These are phyloP conservation scores for Cladosporium halotolerans DNA, from an alignment of 2,329 filamentous ascomycete genomes.

Conservation along the genomic window DNA sequence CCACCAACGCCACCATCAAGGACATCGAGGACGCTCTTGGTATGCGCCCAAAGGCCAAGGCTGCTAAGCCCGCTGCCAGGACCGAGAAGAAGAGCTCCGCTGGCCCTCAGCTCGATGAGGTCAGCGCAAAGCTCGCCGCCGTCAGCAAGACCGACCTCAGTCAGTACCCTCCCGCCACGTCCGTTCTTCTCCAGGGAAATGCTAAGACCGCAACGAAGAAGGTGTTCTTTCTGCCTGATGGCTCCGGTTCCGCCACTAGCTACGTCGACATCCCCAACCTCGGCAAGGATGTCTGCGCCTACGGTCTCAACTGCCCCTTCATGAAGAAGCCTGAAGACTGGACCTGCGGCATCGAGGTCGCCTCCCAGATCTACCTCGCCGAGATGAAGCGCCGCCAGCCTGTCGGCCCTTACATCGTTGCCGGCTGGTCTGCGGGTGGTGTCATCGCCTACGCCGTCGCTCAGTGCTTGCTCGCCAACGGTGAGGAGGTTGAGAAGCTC, in stretches of 20 bases:
- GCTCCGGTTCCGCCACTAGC: conserved; percentile 57
- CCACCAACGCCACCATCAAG: conserved; percentile 56
- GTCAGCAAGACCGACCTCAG: conserved; percentile 34
- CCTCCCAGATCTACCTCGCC: conserved; percentile 58
- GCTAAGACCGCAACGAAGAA: conserved; percentile 51
- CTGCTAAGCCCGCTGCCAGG: conserved; percentile 24
- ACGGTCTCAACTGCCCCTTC: conserved; percentile 61
- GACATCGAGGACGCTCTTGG: conserved; percentile 61
- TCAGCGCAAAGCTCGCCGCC: conserved; percentile 40
- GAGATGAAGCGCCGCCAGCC: conserved; percentile 69
- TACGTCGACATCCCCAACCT: conserved; percentile 57
- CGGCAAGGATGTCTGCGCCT: conserved; percentile 45
- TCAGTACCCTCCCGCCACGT: conserved; percentile 43
- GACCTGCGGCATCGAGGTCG: conserved; percentile 59
- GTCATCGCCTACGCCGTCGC: conserved; percentile 49
- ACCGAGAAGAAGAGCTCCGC: conserved; percentile 26
- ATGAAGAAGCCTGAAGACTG: conserved; percentile 63
- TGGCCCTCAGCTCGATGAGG: conserved; percentile 38
- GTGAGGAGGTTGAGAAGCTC: conserved; percentile 46
- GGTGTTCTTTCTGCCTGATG: conserved; percentile 48
- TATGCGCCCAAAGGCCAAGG: conserved; percentile 41
- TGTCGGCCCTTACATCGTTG: conserved; percentile 51
- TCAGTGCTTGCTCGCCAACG: conserved; percentile 42
- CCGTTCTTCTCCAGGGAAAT: conserved; percentile 53
- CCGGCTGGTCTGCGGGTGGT: conserved; percentile 52